phyloP scores from a whole-genome alignment of 2,329 filamentous ascomycete genomes.

The Lachnellula cervina region DNA sequence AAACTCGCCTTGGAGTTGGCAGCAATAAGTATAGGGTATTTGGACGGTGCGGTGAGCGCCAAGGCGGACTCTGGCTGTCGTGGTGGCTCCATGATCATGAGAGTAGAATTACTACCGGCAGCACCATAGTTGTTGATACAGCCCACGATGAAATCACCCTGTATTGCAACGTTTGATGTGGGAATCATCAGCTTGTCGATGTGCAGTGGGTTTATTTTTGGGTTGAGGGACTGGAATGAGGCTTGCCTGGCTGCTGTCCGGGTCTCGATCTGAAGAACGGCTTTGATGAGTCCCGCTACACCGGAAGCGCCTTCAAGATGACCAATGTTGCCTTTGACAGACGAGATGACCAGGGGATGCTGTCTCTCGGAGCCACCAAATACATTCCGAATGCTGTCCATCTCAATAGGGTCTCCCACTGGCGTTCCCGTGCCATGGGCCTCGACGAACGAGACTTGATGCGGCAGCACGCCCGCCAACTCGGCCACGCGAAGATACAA shows the following conservation, averaged over 20 bases:
- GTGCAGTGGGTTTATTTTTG: slow-evolving; percentile 26
- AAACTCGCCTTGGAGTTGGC: background rate
- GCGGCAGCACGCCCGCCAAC: slow-evolving; percentile 22
- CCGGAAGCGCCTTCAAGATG: slow-evolving; percentile 30
- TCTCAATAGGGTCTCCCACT: slow-evolving; percentile 18
- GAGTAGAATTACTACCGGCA: slow-evolving; percentile 29
- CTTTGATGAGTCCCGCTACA: slow-evolving; percentile 19
- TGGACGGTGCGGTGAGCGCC: background rate
- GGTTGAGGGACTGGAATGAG: slow-evolving; percentile 33
- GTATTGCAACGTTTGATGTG: slow-evolving; percentile 25
- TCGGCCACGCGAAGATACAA: slow-evolving; percentile 30
- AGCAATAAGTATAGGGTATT: background rate
- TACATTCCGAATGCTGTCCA: background rate
- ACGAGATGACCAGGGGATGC: slow-evolving; percentile 3
- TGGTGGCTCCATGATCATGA: slow-evolving; percentile 25
- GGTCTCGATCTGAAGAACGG: slow-evolving; percentile 30
- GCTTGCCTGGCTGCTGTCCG: slow-evolving; percentile 26
- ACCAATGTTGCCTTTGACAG: slow-evolving; percentile 26
- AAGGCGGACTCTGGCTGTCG: background rate
- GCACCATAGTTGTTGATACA: slow-evolving; percentile 26
- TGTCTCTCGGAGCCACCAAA: background rate
- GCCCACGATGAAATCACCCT: slow-evolving; percentile 19
- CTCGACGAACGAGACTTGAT: slow-evolving; percentile 29
- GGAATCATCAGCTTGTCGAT: slow-evolving; percentile 20
- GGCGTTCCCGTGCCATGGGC: slow-evolving; percentile 20